Evolutionary conservation across 345 rosid species (phyloP).

Genomic region (Syzygium oleosum): DNA sequence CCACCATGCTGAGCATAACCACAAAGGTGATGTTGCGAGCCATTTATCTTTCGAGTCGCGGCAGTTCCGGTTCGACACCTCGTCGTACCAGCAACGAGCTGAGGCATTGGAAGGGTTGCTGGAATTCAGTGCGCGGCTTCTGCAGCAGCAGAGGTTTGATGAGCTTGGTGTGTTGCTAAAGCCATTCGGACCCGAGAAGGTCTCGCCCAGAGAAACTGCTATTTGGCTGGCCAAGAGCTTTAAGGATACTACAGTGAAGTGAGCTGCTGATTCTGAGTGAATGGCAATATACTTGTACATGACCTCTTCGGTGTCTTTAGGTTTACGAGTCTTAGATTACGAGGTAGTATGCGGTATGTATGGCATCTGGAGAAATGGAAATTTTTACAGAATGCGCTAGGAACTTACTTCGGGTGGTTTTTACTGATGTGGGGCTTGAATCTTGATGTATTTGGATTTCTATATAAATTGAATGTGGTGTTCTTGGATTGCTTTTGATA

Average conservation of each 20-base stretch:
- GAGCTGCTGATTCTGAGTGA: not conserved
- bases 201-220: conserved; percentile 92
- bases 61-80: conserved; percentile 68
- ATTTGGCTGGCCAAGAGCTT: conserved; percentile 97
- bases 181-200: conserved; percentile 93
- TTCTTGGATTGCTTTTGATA: not conserved
- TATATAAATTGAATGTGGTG: not conserved
- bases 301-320: not conserved
- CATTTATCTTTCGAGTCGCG: conserved; percentile 38
- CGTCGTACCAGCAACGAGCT: conserved; percentile 89
- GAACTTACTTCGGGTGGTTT: not conserved
- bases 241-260: conserved; percentile 55
- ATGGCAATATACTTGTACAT: conserved; percentile 3
- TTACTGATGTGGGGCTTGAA: not conserved
- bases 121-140: conserved; percentile 81
- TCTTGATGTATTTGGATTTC: not conserved
- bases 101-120: conserved; percentile 95
- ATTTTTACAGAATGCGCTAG: not conserved
- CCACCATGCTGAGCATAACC: conserved; percentile 6
- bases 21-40: conserved; percentile 19
- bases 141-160: conserved; percentile 65
- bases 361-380: not conserved
- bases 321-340: not conserved
- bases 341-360: not conserved
- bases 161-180: conserved; percentile 84